A percentile compares a stretch with the other conserved stretches of the same genome.
phyloP scores from a whole-genome alignment of 2,329 filamentous ascomycete species.

The Trichoderma breve region DNA sequence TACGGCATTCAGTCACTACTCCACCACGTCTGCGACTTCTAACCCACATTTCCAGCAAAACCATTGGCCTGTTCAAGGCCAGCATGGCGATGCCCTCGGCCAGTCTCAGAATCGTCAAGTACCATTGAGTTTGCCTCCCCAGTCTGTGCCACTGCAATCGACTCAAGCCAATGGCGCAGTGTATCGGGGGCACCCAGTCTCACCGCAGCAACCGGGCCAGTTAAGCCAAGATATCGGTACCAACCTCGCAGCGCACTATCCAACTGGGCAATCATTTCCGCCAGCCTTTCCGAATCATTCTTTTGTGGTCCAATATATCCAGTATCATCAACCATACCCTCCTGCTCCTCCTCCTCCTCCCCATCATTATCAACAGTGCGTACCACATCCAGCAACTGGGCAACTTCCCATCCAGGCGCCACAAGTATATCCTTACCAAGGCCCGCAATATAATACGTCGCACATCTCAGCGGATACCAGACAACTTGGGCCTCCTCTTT shows the following conservation, averaged over 20 bases:
- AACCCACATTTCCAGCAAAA: slow-evolving; percentile 15
- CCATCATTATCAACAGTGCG: neutral
- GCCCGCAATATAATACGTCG: neutral
- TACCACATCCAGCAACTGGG: neutral
- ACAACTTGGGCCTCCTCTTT: neutral
- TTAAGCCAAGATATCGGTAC: neutral
- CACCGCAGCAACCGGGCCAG: neutral
- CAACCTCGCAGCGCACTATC: neutral
- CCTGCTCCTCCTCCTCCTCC: neutral
- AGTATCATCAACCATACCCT: too few relatives aligned
- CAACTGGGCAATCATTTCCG: neutral
- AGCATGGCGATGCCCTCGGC: neutral
- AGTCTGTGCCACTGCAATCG: slow-evolving; percentile 1
- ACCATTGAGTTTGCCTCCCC: neutral
- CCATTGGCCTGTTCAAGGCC: neutral
- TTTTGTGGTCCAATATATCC: neutral
- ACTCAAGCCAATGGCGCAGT: neutral
- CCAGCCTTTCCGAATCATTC: neutral
- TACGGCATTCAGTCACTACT: neutral
- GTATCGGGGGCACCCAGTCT: neutral
- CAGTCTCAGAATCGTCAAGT: slow-evolving; percentile 1
- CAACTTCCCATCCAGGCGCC: neutral
- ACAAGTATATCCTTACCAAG: neutral
- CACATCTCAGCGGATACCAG: neutral
- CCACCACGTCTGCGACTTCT: neutral